Conservation (phyloP, 2,329 filamentous ascomycete species). For the Drechslerella dactyloides region DNA sequence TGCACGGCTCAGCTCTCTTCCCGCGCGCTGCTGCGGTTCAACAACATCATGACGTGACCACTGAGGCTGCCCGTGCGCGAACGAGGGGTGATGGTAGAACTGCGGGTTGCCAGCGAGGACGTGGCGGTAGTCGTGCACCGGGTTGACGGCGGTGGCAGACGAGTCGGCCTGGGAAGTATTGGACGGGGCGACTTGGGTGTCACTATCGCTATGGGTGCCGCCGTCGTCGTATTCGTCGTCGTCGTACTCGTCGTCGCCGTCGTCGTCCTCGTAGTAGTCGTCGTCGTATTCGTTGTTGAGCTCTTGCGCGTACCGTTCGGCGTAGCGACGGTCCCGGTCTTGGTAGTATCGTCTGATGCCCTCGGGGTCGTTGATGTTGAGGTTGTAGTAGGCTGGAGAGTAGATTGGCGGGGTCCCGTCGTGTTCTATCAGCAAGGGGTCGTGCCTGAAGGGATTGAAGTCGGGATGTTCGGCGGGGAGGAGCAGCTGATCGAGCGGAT, state of each 20-base stretch:
- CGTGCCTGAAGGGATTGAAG: neutral
- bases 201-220: constrained; percentile 2
- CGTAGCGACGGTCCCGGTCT: too few relatives aligned
- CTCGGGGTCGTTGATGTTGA: too few relatives aligned
- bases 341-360: too few relatives aligned
- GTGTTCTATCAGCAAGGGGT: neutral
- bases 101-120: constrained; percentile 26
- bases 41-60: constrained; percentile 42
- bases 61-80: constrained; percentile 33
- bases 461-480: neutral
- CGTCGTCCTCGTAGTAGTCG: neutral
- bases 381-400: too few relatives aligned
- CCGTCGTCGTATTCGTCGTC: constrained; percentile 10
- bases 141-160: constrained; percentile 6
- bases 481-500: neutral
- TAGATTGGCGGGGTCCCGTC: neutral
- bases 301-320: too few relatives aligned
- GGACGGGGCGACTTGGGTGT: constrained; percentile 1
- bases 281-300: neutral
- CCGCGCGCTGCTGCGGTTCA: constrained; percentile 23
- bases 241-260: neutral
- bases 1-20: constrained; percentile 8
- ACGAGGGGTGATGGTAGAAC: constrained; percentile 32
- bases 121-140: constrained; percentile 9
- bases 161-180: constrained; percentile 1